Evolutionary conservation across 176 grass and related monocot genomes (phyloP).

Genomic region (sorghum (Sorghum bicolor)): Sorghum_bicolor_NCBIv3 NC_012872.2:60280501-60281000

Average conservation of each 20-base stretch:
- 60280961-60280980: conserved; percentile 34
- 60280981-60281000: conserved; percentile 30
- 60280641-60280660: conserved; percentile 29
- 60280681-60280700: conserved; percentile 42
- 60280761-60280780: conserved; percentile 17
- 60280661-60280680: conserved; percentile 14
- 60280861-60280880: conserved; percentile 36
- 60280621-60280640: conserved; percentile 30
- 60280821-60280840: conserved; percentile 35
- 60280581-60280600: conserved; percentile 22
- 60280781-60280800: conserved; percentile 25
- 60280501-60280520: conserved; percentile 30
- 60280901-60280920: conserved; percentile 36
- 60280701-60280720: conserved; percentile 29
- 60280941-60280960: conserved; percentile 34
- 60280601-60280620: conserved; percentile 26
- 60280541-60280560: conserved; percentile 31
- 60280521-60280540: conserved; percentile 34
- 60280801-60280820: conserved; percentile 34
- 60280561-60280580: conserved; percentile 28
- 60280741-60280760: conserved; percentile 40
- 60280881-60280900: conserved; percentile 30
- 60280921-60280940: conserved; percentile 21
- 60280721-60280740: conserved; percentile 32
- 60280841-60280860: conserved; percentile 32